These are phyloP conservation scores for Corchorus olitorius DNA, from an alignment of 345 rosid species.

Conservation along the genomic window DNA sequence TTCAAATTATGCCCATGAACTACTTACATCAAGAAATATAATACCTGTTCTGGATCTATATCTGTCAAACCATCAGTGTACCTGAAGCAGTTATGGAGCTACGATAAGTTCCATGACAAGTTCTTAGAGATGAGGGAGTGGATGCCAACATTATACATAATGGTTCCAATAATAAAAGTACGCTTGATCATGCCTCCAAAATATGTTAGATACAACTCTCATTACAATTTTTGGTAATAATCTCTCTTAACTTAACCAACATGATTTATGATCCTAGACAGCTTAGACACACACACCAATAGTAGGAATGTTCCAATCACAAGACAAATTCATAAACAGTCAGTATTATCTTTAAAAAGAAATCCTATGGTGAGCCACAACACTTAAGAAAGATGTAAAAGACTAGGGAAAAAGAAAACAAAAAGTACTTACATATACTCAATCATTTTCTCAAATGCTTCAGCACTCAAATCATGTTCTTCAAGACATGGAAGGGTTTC, in stretches of 20 bases:
- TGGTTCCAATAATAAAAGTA: conserved; percentile 15
- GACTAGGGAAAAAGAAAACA: not conserved
- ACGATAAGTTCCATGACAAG: conserved; percentile 27
- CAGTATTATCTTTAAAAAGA: not conserved
- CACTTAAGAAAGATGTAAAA: not conserved
- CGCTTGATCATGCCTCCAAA: conserved; percentile 7
- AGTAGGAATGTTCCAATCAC: not conserved
- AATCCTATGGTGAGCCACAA: conserved; percentile 4
- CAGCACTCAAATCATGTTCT: conserved; percentile 85
- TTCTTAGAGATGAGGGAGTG: not conserved
- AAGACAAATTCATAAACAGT: conserved; percentile 10
- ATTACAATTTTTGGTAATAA: not conserved
- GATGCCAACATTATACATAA: conserved; percentile 3
- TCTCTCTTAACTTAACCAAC: not conserved
- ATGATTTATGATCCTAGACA: conserved; percentile 13
- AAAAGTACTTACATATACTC: conserved; percentile 79
- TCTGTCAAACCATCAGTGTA: conserved; percentile 91
- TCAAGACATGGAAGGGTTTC: conserved; percentile 65
- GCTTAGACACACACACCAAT: not conserved
- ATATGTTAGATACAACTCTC: not conserved
- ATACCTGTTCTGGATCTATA: conserved; percentile 80
- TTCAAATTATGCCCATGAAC: not conserved
- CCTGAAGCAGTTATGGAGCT: conserved; percentile 52
- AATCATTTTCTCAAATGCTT: conserved; percentile 85
- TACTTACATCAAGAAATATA: conserved; percentile 17